A percentile compares a stretch with the other conserved stretches of the same genome.
Conservation (phyloP, 305 asterid species). For the Plantago coronopus region DNA sequence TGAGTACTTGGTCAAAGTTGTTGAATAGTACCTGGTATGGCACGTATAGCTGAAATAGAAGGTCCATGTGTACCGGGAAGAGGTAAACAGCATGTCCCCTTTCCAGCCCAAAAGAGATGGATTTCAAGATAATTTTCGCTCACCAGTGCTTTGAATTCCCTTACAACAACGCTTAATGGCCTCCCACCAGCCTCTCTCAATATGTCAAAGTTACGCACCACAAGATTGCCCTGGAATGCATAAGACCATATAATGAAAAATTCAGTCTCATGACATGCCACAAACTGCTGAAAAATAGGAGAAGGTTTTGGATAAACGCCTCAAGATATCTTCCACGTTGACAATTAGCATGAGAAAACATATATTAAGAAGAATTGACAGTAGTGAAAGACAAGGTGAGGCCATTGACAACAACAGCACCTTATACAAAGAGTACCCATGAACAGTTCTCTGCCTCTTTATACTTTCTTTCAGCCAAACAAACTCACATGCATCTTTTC, state of each 20-base stretch:
- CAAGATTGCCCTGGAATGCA: constrained; percentile 45
- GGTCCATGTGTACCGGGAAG: constrained; percentile 59
- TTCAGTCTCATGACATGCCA: neutral
- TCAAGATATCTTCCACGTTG: no score
- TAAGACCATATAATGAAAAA: neutral
- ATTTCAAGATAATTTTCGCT: constrained; percentile 58
- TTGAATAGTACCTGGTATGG: constrained; percentile 35
- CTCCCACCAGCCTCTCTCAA: constrained; percentile 42
- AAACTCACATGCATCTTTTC: no score
- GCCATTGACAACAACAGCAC: no score
- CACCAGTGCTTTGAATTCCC: constrained; percentile 35
- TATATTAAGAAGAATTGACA: no score
- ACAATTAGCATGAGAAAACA: no score
- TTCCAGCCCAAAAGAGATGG: constrained; percentile 78
- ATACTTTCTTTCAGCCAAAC: no score
- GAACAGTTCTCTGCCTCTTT: no score
- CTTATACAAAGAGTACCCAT: no score
- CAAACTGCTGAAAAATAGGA: neutral
- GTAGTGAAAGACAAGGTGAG: no score
- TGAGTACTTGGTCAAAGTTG: constrained; percentile 2
- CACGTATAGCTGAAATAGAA: constrained; percentile 58
- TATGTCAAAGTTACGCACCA: constrained; percentile 52
- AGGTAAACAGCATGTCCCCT: constrained; percentile 76
- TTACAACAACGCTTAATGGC: constrained; percentile 39
- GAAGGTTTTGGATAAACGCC: neutral